Evolutionary conservation across 2,329 filamentous ascomycete genomes (phyloP).

Genomic region (Colletotrichum sp.): DNA sequence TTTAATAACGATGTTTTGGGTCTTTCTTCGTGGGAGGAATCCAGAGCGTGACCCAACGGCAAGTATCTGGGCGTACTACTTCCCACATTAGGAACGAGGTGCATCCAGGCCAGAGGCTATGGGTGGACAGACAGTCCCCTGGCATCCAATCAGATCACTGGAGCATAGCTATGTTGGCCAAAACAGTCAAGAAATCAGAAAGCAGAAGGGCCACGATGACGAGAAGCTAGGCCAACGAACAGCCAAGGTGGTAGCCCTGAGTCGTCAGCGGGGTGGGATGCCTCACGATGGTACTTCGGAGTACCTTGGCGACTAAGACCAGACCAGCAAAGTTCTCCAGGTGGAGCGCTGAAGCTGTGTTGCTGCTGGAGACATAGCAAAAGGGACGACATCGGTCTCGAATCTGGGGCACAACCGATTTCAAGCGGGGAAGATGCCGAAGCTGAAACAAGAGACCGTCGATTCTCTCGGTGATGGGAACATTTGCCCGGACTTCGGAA

Average conservation of each 20-base stretch:
- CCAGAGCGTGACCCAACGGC: conserved; percentile 10
- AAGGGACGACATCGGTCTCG: conserved; percentile 11
- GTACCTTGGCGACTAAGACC: conserved; percentile 9
- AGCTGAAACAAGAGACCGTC: not conserved
- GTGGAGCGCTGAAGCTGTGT: conserved; percentile 11
- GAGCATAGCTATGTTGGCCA: conserved; percentile 4
- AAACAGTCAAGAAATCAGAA: conserved; percentile 12
- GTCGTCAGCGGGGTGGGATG: conserved; percentile 12
- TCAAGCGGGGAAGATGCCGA: conserved; percentile 4
- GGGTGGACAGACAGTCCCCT: not conserved
- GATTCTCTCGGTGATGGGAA: not conserved
- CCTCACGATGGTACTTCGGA: conserved; percentile 1
- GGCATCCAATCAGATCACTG: not conserved
- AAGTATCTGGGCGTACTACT: conserved; percentile 12
- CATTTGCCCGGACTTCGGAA: not conserved
- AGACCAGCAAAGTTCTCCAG: conserved; percentile 5
- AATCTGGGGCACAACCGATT: not conserved
- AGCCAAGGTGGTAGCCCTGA: conserved; percentile 3
- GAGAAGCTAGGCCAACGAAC: not conserved
- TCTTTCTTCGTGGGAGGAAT: conserved; percentile 3
- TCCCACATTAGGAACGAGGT: conserved; percentile 17
- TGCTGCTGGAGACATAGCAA: conserved; percentile 4
- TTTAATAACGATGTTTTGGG: conserved; percentile 13
- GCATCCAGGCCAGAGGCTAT: conserved; percentile 10
- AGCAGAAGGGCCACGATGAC: conserved; percentile 2